Evolutionary conservation across 225 moss, liverwort and hornwort genomes (phyloP).

Genomic region (Straminergon stramineum): DNA sequence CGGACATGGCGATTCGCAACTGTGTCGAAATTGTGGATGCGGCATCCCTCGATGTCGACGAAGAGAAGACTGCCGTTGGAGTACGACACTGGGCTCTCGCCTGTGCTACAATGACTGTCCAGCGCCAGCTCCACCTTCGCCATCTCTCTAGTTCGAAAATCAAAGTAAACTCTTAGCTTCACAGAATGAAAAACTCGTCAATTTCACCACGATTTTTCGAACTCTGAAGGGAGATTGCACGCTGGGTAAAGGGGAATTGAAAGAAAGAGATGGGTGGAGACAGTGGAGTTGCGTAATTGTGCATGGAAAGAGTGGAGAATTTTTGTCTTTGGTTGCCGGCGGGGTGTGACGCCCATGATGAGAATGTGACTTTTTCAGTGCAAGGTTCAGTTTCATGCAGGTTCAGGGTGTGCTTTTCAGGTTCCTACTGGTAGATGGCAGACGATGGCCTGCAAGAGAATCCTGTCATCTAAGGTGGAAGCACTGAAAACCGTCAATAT

Average conservation of each 20-base stretch:
- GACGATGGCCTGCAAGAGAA: not conserved
- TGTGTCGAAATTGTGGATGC: conserved; percentile 18
- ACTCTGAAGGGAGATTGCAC: not conserved
- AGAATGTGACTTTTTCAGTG: not conserved
- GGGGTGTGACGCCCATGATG: not conserved
- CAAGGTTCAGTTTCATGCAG: not conserved
- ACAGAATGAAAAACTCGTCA: not conserved
- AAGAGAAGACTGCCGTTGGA: conserved; percentile 17
- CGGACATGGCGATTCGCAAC: conserved; percentile 11
- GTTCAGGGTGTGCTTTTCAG: not conserved
- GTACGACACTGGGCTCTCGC: conserved; percentile 41
- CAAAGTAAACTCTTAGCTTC: not conserved
- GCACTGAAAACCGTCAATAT: too few species aligned
- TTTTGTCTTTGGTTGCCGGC: not conserved
- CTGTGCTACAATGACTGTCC: conserved; percentile 5
- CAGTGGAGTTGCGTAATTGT: not conserved
- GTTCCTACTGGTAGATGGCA: not conserved
- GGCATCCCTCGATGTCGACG: conserved; percentile 41
- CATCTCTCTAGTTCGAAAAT: not conserved
- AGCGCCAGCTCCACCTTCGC: conserved; percentile 35
- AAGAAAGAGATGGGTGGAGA: not conserved
- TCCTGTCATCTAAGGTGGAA: too few species aligned
- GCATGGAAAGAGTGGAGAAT: not conserved
- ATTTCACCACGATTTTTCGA: not conserved
- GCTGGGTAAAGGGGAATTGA: not conserved